Percentiles rank a stretch among this genome's conserved stretches.
Evolutionary conservation across 2,329 filamentous ascomycete genomes (phyloP).

Genomic region (Aquanectria penicillioides): DNA sequence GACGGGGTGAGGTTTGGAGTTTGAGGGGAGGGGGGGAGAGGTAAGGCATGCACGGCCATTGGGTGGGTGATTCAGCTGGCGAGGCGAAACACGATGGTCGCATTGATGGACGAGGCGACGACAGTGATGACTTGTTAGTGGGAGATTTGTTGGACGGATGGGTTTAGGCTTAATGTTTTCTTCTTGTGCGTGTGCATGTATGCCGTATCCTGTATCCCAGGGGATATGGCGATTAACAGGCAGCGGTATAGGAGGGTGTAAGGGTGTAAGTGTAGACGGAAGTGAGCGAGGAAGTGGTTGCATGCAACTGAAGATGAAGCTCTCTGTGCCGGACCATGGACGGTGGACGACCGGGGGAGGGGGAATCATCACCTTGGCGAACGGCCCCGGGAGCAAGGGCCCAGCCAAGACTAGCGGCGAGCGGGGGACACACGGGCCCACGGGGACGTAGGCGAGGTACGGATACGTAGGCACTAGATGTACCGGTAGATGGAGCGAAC

Average conservation of each 20-base stretch:
- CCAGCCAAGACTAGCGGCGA: too few relatives aligned
- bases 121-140: neutral
- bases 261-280: slow-evolving; percentile 8
- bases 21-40: too few relatives aligned
- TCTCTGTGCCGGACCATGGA: slow-evolving; percentile 16
- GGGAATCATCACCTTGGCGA: slow-evolving; percentile 10
- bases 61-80: neutral
- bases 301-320: slow-evolving; percentile 17
- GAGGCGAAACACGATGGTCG: slow-evolving; percentile 7
- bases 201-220: too few relatives aligned
- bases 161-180: slow-evolving; percentile 5
- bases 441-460: too few relatives aligned
- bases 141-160: too few relatives aligned
- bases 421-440: too few relatives aligned
- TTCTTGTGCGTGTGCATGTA: too few relatives aligned
- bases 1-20: neutral
- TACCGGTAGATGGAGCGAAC: too few relatives aligned
- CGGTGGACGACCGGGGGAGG: slow-evolving; percentile 16
- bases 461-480: too few relatives aligned
- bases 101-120: slow-evolving; percentile 1
- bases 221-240: too few relatives aligned
- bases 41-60: neutral
- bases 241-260: neutral
- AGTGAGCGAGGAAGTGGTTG: neutral
- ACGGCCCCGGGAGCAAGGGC: slow-evolving; percentile 3